Evolutionary conservation across 768 basidiomycete genomes (phyloP).

Genomic region (Rubroboletus pulcherrimus): DNA sequence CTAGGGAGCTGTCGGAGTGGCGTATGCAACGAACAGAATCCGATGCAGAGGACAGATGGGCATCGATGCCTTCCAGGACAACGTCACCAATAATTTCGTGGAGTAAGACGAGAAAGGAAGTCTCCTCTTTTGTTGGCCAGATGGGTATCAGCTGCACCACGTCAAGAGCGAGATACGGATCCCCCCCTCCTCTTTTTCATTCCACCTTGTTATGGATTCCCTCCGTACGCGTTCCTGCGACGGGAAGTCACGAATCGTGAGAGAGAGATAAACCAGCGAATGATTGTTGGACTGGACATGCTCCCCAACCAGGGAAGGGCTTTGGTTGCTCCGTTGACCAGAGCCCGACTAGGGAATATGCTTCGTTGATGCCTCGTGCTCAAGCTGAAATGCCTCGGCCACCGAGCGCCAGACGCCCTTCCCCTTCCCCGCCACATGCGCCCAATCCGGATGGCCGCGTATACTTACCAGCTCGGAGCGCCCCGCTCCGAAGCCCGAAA

Average conservation of each 20-base stretch:
- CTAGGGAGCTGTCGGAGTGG: neutral
- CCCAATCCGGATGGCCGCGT: constrained; percentile 1
- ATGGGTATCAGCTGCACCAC: neutral
- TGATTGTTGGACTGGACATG: constrained; percentile 37
- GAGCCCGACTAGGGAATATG: constrained; percentile 47
- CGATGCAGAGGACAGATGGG: neutral
- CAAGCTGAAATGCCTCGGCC: constrained; percentile 42
- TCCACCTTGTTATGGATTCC: neutral
- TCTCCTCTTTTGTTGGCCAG: constrained; percentile 1
- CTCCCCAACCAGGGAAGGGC: constrained; percentile 39
- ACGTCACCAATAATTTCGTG: neutral
- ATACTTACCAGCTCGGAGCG: constrained; percentile 39
- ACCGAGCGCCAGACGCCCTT: neutral
- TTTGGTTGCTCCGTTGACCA: constrained; percentile 47
- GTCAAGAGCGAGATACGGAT: neutral
- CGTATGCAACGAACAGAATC: neutral
- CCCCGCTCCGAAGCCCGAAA: constrained; percentile 32
- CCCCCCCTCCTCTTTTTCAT: neutral
- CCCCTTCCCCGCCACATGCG: constrained; percentile 1
- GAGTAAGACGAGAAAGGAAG: constrained; percentile 5
- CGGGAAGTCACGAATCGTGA: neutral
- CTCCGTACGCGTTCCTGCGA: neutral
- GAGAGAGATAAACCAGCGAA: constrained; percentile 67
- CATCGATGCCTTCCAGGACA: neutral
- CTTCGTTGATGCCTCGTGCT: constrained; percentile 53